phyloP scores from a whole-genome alignment of 345 rosid genomes.

The Barbarea vulgaris region DNA sequence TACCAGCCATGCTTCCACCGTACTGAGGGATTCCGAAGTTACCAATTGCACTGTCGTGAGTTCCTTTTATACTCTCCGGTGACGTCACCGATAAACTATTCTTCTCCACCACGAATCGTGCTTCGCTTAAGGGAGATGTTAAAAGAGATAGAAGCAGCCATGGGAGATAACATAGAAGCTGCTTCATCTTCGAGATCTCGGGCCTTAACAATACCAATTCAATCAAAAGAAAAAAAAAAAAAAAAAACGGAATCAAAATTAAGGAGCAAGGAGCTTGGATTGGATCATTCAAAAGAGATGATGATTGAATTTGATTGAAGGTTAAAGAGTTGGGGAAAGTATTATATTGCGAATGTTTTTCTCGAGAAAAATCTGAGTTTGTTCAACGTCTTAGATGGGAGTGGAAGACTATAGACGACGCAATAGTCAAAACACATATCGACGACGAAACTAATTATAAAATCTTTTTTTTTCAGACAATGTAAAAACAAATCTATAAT shows the following conservation, averaged over 20 bases:
- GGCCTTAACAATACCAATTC: no score
- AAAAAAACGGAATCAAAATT: neutral
- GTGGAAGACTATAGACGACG: constrained; percentile 4
- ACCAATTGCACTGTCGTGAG: constrained; percentile 88
- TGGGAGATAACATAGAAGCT: constrained; percentile 48
- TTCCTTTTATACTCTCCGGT: constrained; percentile 89
- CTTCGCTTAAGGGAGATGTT: constrained; percentile 14
- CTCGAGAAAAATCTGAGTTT: neutral
- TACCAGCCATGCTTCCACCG: constrained; percentile 99
- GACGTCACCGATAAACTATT: constrained; percentile 86
- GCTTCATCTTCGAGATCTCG: constrained; percentile 44
- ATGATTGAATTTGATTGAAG: neutral
- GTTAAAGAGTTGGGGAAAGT: neutral
- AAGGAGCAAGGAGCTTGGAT: constrained; percentile 5
- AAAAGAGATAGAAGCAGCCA: constrained; percentile 8
- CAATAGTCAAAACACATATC: neutral
- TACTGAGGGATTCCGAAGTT: constrained; percentile 98
- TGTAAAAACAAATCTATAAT: neutral
- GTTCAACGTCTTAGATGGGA: neutral
- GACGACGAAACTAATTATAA: constrained; percentile 2
- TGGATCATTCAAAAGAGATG: neutral
- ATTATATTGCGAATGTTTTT: neutral
- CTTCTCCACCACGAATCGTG: constrained; percentile 94
- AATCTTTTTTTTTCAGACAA: neutral
- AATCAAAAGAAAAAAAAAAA: no score